A percentile compares a stretch with the other conserved stretches of the same genome.
Evolutionary conservation across 345 rosid genomes (phyloP).

Genomic region (Moringa oleifera): DNA sequence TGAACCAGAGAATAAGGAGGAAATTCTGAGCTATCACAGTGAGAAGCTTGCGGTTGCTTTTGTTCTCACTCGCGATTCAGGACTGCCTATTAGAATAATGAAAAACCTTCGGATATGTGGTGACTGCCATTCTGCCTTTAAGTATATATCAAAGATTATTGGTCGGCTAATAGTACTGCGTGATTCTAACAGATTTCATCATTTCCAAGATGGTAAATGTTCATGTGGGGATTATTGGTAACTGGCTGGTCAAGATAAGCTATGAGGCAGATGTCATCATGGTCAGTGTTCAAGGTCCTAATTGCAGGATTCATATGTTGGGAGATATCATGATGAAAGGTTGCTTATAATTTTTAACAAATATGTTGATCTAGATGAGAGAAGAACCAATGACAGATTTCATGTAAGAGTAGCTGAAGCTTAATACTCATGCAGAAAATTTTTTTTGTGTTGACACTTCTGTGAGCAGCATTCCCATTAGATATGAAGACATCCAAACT

Average conservation of each 20-base stretch:
- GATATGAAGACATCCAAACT: too few relatives aligned
- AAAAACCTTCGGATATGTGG: constrained; percentile 88
- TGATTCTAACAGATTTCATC: constrained; percentile 91
- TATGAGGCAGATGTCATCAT: too few relatives aligned
- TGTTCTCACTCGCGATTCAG: constrained; percentile 53
- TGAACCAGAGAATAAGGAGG: constrained; percentile 82
- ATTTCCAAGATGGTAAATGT: constrained; percentile 68
- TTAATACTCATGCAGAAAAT: too few relatives aligned
- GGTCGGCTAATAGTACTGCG: constrained; percentile 57
- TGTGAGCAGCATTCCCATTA: too few relatives aligned
- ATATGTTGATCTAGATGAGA: too few relatives aligned
- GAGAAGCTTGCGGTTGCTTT: constrained; percentile 89
- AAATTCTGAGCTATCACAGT: constrained; percentile 74
- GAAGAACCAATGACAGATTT: too few relatives aligned
- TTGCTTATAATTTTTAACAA: too few relatives aligned
- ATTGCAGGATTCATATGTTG: too few relatives aligned
- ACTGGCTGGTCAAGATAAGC: constrained; percentile 4
- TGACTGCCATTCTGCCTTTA: constrained; percentile 80
- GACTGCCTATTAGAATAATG: constrained; percentile 80
- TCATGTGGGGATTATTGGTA: constrained; percentile 88
- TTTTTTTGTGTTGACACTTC: too few relatives aligned
- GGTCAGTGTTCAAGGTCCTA: too few relatives aligned
- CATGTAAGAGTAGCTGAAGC: too few relatives aligned
- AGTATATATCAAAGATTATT: constrained; percentile 68
- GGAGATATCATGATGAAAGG: too few relatives aligned